Conservation (phyloP, 2,329 filamentous ascomycete genomes). For the Didymella exigua region DNA sequence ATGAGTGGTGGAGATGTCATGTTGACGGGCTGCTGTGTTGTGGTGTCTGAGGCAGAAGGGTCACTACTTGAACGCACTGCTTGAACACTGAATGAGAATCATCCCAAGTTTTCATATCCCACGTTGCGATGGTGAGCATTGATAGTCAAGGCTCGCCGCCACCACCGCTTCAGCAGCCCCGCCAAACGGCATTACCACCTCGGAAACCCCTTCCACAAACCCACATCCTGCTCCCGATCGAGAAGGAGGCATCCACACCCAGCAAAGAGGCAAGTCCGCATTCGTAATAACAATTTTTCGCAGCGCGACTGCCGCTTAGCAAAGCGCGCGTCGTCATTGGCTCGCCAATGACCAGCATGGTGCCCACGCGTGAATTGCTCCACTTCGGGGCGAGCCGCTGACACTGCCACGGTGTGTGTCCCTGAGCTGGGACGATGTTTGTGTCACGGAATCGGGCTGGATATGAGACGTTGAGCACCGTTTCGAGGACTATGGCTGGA, state of each 20-base stretch:
- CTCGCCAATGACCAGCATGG: constrained; percentile 27
- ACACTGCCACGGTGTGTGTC: background rate
- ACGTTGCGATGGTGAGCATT: background rate
- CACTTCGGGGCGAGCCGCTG: constrained; percentile 14
- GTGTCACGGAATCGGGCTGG: constrained; percentile 8
- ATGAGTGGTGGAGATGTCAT: background rate
- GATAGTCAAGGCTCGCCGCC: background rate
- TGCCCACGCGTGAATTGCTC: constrained; percentile 13
- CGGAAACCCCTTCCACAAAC: background rate
- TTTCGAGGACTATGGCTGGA: constrained; percentile 1
- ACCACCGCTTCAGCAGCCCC: background rate
- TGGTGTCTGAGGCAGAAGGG: no score
- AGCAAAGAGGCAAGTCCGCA: constrained; percentile 15
- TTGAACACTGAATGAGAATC: no score
- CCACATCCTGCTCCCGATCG: background rate
- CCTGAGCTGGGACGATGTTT: background rate
- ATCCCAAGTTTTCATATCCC: background rate
- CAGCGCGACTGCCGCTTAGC: constrained; percentile 20
- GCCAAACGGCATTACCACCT: background rate
- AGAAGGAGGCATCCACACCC: background rate
- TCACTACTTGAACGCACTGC: no score
- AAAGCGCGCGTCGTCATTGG: constrained; percentile 24
- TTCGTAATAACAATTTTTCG: constrained; percentile 1
- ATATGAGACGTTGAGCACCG: constrained; percentile 3
- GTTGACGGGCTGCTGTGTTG: no score